Percentiles rank a stretch among this genome's conserved stretches.
phyloP scores from a whole-genome alignment of 2,329 filamentous ascomycete genomes.

The Macrophomina phaseolina region DNA sequence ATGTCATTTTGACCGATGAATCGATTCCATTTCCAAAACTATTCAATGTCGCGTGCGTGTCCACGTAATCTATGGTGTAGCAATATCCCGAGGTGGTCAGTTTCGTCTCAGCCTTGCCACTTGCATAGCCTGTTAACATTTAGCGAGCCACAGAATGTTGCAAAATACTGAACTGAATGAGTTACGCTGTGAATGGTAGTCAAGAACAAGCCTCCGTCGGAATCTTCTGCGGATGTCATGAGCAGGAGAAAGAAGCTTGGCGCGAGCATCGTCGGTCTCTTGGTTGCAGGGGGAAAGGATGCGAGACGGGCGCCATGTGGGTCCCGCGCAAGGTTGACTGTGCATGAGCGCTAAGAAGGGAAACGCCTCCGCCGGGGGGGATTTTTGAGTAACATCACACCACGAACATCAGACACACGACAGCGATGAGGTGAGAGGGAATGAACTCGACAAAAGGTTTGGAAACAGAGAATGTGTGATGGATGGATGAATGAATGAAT shows the following conservation, averaged over 20 bases:
- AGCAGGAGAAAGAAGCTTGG: slow-evolving; percentile 11
- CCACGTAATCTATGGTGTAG: not conserved
- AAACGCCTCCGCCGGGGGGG: not conserved
- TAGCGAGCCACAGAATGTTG: not conserved
- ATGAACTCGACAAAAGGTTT: not conserved
- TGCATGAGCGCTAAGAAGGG: slow-evolving; percentile 14
- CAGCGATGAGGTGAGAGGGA: not conserved
- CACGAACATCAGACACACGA: slow-evolving; percentile 18
- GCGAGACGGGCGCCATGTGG: slow-evolving; percentile 12
- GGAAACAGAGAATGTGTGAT: not conserved
- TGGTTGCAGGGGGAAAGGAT: not conserved
- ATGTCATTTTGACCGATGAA: not conserved
- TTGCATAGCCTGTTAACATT: not conserved
- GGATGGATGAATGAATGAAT: too few relatives aligned
- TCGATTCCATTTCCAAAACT: not conserved
- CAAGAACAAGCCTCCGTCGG: not conserved
- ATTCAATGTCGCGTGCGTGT: not conserved
- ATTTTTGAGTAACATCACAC: slow-evolving; percentile 14
- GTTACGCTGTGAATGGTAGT: too few relatives aligned
- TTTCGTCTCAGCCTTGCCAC: not conserved
- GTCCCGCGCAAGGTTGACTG: not conserved
- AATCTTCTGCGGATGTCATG: not conserved
- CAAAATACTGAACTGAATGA: not conserved
- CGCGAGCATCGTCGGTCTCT: not conserved
- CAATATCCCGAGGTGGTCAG: not conserved